Base-by-base conservation (phyloP, 2,329 filamentous ascomycete species). In the Aureobasidium zeae region DNA sequence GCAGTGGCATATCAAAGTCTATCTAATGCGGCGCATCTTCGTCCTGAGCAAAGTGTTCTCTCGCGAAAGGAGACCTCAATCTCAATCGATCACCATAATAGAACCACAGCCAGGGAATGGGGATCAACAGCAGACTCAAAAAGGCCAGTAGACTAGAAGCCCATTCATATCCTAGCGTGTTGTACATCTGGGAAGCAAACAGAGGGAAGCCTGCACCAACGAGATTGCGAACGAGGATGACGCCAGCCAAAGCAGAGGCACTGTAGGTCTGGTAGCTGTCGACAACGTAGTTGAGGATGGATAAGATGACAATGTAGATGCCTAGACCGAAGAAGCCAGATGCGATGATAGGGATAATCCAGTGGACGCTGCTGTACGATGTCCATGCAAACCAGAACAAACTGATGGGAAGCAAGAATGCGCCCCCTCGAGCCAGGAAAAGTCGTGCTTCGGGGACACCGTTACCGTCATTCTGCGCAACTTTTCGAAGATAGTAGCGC, bases 281-380 rank as follows among this genome's bases (percentile, higher is more conserved):
- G 44, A 70, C 67, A 3, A 67, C 68, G 48, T 71, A 72, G 11
- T 64, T 69, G 34, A 69, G 61, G 2, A 68, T 69, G 60, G 69
- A 70, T 3, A 73, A 57, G 34, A 72, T 72, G 0, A 73, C 59
- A 1, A 66, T 66, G 41, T 71, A 71, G 49, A 73, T 71, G 4
- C 63, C 66, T 57, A 67, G 70, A 0, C 70, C 72, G 57, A 71
- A 72, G 13, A 72, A 63, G 0, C 64, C 61, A 0, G 65, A 67
- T 1, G 67, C 69, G 11, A 74, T 52, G 4, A 74, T 66, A 0
- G 71, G 69, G 3, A 71, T 63, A 38, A 73, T 62, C 63, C 63
- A 65, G 24, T 20, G 45, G 31, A 47, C 45, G 9, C 10, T 20
- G 5, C 28, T n/a, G 25, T 37, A 47, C 6, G 31, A 37, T 12